A percentile compares a stretch with the other conserved stretches of the same genome.
Evolutionary conservation across 176 grass and related monocot genomes (phyloP).

Genomic region (Melocanna baccifera): DNA sequence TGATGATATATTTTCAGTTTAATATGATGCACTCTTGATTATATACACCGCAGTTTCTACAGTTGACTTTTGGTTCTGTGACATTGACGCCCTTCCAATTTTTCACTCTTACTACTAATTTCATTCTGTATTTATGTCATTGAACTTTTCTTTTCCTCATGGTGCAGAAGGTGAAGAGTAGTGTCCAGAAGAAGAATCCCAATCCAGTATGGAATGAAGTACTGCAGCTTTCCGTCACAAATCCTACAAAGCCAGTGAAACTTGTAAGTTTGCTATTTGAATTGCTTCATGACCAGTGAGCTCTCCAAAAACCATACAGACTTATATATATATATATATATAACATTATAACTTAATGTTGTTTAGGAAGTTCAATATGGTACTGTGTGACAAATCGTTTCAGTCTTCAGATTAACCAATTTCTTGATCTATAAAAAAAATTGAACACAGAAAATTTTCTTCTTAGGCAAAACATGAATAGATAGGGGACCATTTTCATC

Average conservation of each 20-base stretch:
- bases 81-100: neutral
- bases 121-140: neutral
- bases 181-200: conserved; percentile 70
- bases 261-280: conserved; percentile 55
- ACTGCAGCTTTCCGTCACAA: conserved; percentile 56
- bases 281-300: neutral
- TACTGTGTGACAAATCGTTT: neutral
- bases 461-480: neutral
- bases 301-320: neutral
- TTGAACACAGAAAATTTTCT: neutral
- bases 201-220: conserved; percentile 90
- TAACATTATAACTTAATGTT: neutral
- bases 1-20: neutral
- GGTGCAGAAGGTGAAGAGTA: conserved; percentile 69
- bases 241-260: conserved; percentile 52
- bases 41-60: neutral
- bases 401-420: neutral
- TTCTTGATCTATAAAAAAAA: neutral
- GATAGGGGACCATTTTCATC: neutral
- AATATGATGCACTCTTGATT: neutral
- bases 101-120: neutral
- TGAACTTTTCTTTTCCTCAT: conserved; percentile 26
- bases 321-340: no score
- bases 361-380: neutral
- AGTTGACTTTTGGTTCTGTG: neutral